These are phyloP conservation scores for Lithospermum erythrorhizon DNA, from an alignment of 257 asterid species.

Conservation along the genomic window DNA sequence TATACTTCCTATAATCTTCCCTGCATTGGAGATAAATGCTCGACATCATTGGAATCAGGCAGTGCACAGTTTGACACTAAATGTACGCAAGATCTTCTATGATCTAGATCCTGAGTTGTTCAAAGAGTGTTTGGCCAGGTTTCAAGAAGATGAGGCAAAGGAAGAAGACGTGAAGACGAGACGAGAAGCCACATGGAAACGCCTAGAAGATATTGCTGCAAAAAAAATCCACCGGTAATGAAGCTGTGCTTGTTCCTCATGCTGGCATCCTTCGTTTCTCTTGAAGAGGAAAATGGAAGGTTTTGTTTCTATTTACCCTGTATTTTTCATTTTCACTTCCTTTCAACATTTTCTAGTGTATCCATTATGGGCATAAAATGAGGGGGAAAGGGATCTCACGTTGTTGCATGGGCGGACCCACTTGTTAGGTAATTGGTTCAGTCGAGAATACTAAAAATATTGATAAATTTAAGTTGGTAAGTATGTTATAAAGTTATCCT, in stretches of 20 bases:
- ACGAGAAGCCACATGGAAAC: slow-evolving; percentile 24
- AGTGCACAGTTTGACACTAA: slow-evolving; percentile 23
- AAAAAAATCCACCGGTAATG: slow-evolving; percentile 12
- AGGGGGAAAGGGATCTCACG: not conserved
- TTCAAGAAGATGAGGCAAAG: slow-evolving; percentile 24
- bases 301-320: not conserved
- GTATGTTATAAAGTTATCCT: too few species aligned
- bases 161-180: slow-evolving; percentile 18
- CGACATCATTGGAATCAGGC: slow-evolving; percentile 36
- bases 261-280: not conserved
- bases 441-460: too few species aligned
- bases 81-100: slow-evolving; percentile 23
- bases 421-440: too few species aligned
- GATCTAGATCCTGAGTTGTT: slow-evolving; percentile 27
- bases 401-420: too few species aligned
- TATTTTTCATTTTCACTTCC: not conserved
- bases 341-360: not conserved
- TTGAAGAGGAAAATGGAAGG: not conserved
- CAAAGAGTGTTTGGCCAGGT: slow-evolving; percentile 21
- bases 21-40: slow-evolving; percentile 29
- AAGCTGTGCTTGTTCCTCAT: slow-evolving; percentile 20
- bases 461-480: too few species aligned
- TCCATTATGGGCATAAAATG: not conserved
- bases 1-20: slow-evolving; percentile 29
- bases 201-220: slow-evolving; percentile 23